phyloP scores from a whole-genome alignment of 805 yeast species.

The Candida tallmaniae region DNA sequence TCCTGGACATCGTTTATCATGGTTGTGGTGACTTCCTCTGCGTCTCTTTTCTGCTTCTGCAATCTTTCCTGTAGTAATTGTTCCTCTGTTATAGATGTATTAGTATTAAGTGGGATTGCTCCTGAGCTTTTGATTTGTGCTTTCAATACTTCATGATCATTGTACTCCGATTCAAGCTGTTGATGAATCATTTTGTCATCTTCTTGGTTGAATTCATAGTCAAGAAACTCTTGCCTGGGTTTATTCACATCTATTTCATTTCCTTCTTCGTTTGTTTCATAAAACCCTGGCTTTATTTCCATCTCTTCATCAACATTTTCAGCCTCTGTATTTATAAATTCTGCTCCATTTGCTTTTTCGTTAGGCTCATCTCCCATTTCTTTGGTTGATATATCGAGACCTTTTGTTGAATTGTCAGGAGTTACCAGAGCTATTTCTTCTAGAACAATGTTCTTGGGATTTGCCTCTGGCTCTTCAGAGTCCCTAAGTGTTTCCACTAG shows the following conservation, averaged over 20 bases:
- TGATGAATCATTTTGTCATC: slow-evolving; percentile 68
- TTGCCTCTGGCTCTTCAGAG: not conserved
- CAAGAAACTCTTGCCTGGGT: slow-evolving; percentile 25
- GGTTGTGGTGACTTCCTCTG: slow-evolving; percentile 82
- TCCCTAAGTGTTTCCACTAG: not conserved
- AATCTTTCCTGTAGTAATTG: slow-evolving; percentile 55
- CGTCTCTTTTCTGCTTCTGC: slow-evolving; percentile 70
- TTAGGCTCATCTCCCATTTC: not conserved
- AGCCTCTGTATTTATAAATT: not conserved
- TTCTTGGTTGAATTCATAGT: slow-evolving; percentile 68
- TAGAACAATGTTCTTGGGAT: not conserved
- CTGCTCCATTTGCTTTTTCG: not conserved
- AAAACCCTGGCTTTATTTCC: slow-evolving; percentile 1
- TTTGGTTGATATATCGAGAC: not conserved
- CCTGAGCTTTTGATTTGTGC: slow-evolving; percentile 19
- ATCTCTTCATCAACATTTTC: slow-evolving; percentile 10
- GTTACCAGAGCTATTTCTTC: not conserved
- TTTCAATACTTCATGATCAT: slow-evolving; percentile 65
- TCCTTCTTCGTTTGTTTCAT: not conserved
- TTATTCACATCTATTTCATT: slow-evolving; percentile 11
- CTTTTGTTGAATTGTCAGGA: not conserved
- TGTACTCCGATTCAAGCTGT: slow-evolving; percentile 65
- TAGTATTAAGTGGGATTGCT: slow-evolving; percentile 12
- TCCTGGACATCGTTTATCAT: slow-evolving; percentile 94
- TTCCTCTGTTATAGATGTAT: slow-evolving; percentile 42